Conservation (phyloP, 2,329 filamentous ascomycete species). For the Zalaria sp. region DNA sequence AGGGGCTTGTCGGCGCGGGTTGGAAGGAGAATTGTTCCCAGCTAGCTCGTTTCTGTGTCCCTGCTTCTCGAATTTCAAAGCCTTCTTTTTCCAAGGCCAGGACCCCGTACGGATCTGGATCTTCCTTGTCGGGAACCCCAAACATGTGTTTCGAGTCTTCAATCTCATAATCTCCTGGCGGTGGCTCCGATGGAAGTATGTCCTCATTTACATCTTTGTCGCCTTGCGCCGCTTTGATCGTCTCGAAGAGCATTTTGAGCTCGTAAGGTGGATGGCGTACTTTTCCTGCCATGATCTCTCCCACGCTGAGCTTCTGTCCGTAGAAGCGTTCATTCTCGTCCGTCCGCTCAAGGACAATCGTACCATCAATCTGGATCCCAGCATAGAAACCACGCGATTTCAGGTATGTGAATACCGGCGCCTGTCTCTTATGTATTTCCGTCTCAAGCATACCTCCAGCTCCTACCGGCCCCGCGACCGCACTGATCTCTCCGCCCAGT, state of each 20-base stretch:
- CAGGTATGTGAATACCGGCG: conserved; percentile 72
- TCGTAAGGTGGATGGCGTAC: conserved; percentile 41
- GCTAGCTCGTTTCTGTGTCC: conserved; percentile 55
- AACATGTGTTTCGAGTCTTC: conserved; percentile 43
- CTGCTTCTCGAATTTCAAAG: conserved; percentile 81
- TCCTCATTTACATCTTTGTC: conserved; percentile 58
- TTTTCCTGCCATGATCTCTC: conserved; percentile 50
- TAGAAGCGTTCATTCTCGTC: conserved; percentile 85
- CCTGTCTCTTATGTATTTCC: conserved; percentile 51
- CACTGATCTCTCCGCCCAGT: conserved; percentile 66
- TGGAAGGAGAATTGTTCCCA: conserved; percentile 76
- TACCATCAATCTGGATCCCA: conserved; percentile 75
- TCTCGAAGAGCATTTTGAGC: conserved; percentile 55
- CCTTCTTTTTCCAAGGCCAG: conserved; percentile 83
- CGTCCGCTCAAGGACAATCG: conserved; percentile 70
- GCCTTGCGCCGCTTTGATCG: conserved; percentile 78
- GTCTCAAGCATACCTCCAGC: conserved; percentile 60
- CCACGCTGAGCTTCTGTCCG: conserved; percentile 47
- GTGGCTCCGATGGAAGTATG: conserved; percentile 53
- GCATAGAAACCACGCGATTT: conserved; percentile 84
- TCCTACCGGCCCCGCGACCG: conserved; percentile 64
- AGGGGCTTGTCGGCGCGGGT: conserved; percentile 61
- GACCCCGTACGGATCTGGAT: conserved; percentile 86
- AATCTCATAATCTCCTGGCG: conserved; percentile 61
- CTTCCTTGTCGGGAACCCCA: conserved; percentile 63